phyloP scores from a whole-genome alignment of 1,284 basidiomycete species.

The Tylopilus orsonianus region DNA sequence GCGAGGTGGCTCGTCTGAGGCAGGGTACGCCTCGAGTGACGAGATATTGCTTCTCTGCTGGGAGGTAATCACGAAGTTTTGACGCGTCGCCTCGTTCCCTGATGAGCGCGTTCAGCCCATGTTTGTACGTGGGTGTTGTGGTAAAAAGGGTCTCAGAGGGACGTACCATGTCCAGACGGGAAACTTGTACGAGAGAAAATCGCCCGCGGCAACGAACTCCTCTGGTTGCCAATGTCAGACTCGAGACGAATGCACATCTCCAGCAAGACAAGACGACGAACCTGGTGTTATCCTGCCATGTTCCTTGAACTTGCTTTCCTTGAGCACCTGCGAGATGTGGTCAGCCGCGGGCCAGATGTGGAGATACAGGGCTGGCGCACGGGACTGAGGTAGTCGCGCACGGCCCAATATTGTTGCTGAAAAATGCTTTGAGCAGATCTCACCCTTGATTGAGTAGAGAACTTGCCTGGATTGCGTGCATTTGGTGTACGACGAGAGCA shows the following conservation, averaged over 20 bases:
- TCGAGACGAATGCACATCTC: not conserved
- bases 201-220: constrained; percentile 94
- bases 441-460: not conserved
- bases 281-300: constrained; percentile 96
- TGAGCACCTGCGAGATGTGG: constrained; percentile 70
- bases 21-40: constrained; percentile 92
- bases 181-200: constrained; percentile 95
- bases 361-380: constrained; percentile 47
- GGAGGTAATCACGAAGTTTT: constrained; percentile 89
- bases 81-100: constrained; percentile 90
- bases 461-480: constrained; percentile 73
- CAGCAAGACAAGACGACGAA: constrained; percentile 39
- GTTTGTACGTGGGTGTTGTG: no score
- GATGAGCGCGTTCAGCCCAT: constrained; percentile 4
- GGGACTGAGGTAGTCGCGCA: constrained; percentile 95
- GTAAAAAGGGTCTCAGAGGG: no score
- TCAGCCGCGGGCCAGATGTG: constrained; percentile 31
- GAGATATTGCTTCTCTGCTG: constrained; percentile 94
- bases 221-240: constrained; percentile 50
- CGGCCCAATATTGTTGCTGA: constrained; percentile 90
- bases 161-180: constrained; percentile 91
- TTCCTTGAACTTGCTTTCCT: constrained; percentile 99
- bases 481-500: constrained; percentile 29
- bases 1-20: constrained; percentile 84
- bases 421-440: constrained; percentile 10